These are phyloP conservation scores for Penicillium sp. DNA, from an alignment of 2,329 filamentous ascomycete species.

Conservation along the genomic window DNA sequence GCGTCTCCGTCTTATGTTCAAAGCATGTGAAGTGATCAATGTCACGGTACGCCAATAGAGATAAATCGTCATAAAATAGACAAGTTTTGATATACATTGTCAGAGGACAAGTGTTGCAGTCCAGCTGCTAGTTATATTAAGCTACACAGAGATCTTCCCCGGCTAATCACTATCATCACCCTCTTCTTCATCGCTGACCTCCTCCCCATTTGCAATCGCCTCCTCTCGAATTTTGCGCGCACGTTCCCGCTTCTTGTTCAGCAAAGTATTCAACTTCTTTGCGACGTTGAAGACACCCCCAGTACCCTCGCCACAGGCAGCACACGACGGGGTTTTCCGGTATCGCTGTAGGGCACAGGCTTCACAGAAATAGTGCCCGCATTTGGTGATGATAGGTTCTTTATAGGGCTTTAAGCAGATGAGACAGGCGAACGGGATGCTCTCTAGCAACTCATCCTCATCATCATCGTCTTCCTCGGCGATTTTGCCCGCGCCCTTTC, in stretches of 20 bases:
- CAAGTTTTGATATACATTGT: background rate
- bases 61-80: background rate
- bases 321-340: constrained; percentile 80
- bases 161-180: constrained; percentile 23
- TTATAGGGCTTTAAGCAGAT: constrained; percentile 79
- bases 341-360: constrained; percentile 83
- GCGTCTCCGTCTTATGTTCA: too few relatives aligned
- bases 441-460: constrained; percentile 70
- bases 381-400: constrained; percentile 79
- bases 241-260: constrained; percentile 66
- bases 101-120: background rate
- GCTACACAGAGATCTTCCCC: constrained; percentile 5
- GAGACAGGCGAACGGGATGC: constrained; percentile 85
- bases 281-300: constrained; percentile 87
- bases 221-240: constrained; percentile 53
- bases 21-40: background rate
- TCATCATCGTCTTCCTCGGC: constrained; percentile 52
- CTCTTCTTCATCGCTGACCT: constrained; percentile 49
- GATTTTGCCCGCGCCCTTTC: constrained; percentile 43
- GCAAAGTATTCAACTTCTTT: constrained; percentile 74
- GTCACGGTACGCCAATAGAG: background rate
- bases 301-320: constrained; percentile 79
- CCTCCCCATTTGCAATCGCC: constrained; percentile 53
- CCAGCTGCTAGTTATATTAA: constrained; percentile 7
- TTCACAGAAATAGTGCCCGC: constrained; percentile 95